Evolutionary conservation across 129 eudicot species (phyloP), one percentile per base, ranked within the genome.

Genomic region (Logfia minima): DNA sequence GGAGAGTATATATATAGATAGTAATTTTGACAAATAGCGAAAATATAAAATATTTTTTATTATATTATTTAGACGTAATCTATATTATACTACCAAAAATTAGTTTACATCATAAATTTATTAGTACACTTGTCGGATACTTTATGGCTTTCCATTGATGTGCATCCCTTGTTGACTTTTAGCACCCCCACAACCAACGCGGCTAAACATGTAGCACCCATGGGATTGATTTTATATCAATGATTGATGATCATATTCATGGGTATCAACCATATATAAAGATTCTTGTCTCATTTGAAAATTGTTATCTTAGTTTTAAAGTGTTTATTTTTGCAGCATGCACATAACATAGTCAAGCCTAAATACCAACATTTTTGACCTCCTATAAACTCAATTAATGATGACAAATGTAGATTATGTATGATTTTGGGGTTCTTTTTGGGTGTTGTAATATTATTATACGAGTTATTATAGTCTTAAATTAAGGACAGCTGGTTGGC

Each of bases 131-230:
- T 78, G 75, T 78, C 59, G 26, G 68, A 80, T 52, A 74, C 53
- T 58, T 80, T 80, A 53, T 59, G 52, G 78, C 29, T 19, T 67
- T 74, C 41, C 9, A 24, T 71, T 71, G 71, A 78, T 78, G 77
- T 68, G 77, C 77, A 51, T 48, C 56, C 66, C 39, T 29, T 1
- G 75, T 80, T 74, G 84, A 75, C 43, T 67, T 67, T 39, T 75
- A 32, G 84, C 53, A 56, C 22, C 45, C 79, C 35, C 18, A 67
- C 53, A 67, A 75, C 71, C 84, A 74, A 81, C 76, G 84, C 66
- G 84, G 68, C 84, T 1, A 75, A 74, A 59, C 21, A 75, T 68
- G 76, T 74, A 75, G 84, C 80, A 8, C 72, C 84, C 84, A 81
- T 66, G 26, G 2, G 29, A 6, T 56, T 39, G 29, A 6, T 56